Base-by-base conservation (phyloP, 805 yeast genomes). In the Wickerhamomyces rabaulensis region DNA sequence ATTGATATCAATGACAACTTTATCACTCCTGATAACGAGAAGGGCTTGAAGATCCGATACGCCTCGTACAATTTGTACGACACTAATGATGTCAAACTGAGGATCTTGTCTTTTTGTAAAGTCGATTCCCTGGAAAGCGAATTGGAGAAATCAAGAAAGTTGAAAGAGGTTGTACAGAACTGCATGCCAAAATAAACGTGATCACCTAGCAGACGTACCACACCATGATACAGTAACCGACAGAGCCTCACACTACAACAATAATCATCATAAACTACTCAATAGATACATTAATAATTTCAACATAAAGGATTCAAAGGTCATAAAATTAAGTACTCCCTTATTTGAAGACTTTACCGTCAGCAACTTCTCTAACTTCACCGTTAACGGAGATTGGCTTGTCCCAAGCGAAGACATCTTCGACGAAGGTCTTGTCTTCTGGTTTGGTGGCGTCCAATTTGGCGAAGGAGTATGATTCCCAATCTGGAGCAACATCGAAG, bases 341-440 rank as follows among this genome's bases (percentile, higher is more conserved):
- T 74, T 84, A 91, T 82, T 92, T 92, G 76, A 90, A 84, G 59
- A 92, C 97, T 80, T 92, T 91, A 76, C 99, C 99, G 71, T 92
- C 99, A 57, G 85, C 96, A 62, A 92, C 86, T 76, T 87, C 96
- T 68, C 76, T 84, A 67, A 75, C 66, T 74, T 80, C 85, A 67
- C 96, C 97, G 67, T 84, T 73, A 66, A 84, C 76, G 48, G 69
- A 69, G 58, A 90, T 80, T 58, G 98, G 98, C 77, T 89, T 81
- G 71, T 92, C 99, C 98, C 98, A 92, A 60, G 97, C 95, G 84
- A 95, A 88, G 84, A 90, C 77, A 81, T 90, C 87, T 72, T 87
- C 77, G 62, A 94, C 70, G 65, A 88, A 87, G 54, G 76, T 87
- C 72, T 78, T 84, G 77, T 79, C 87, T 66, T 80, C 94, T 58